These are phyloP conservation scores for Thelonectria rubi DNA, from an alignment of 2,329 filamentous ascomycete species.

Conservation along the genomic window DNA sequence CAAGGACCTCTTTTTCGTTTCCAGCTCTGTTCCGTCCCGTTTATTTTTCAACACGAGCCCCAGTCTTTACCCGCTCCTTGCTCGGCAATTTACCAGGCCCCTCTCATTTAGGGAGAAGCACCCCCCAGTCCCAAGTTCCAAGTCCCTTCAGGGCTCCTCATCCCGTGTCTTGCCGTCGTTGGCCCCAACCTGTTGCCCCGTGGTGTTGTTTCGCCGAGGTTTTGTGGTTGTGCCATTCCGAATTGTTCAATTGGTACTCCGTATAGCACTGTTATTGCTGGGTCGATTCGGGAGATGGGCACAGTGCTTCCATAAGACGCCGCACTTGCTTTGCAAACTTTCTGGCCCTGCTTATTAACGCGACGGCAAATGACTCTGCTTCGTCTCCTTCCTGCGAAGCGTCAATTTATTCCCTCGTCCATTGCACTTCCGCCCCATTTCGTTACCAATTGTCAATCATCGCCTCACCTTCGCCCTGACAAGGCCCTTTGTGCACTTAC, in stretches of 20 bases:
- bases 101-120: slow-evolving; percentile 39
- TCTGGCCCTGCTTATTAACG: slow-evolving; percentile 18
- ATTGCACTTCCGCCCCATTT: slow-evolving; percentile 1
- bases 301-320: background rate
- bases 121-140: slow-evolving; percentile 20
- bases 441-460: background rate
- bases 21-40: slow-evolving; percentile 11
- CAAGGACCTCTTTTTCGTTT: slow-evolving; percentile 10
- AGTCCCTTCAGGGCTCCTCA: background rate
- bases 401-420: slow-evolving; percentile 17
- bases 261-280: background rate
- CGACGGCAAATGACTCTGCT: slow-evolving; percentile 2
- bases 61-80: slow-evolving; percentile 43
- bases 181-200: slow-evolving; percentile 31
- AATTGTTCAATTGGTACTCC: background rate
- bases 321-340: slow-evolving; percentile 19
- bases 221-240: slow-evolving; percentile 14
- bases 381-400: slow-evolving; percentile 1
- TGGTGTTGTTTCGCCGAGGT: slow-evolving; percentile 22
- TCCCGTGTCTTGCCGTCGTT: slow-evolving; percentile 40
- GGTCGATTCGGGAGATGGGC: background rate
- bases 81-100: slow-evolving; percentile 33
- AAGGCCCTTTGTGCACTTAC: background rate
- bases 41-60: slow-evolving; percentile 24
- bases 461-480: background rate